phyloP scores from a whole-genome alignment of 805 yeast species.

The Maudiozyma pseudohumilis region DNA sequence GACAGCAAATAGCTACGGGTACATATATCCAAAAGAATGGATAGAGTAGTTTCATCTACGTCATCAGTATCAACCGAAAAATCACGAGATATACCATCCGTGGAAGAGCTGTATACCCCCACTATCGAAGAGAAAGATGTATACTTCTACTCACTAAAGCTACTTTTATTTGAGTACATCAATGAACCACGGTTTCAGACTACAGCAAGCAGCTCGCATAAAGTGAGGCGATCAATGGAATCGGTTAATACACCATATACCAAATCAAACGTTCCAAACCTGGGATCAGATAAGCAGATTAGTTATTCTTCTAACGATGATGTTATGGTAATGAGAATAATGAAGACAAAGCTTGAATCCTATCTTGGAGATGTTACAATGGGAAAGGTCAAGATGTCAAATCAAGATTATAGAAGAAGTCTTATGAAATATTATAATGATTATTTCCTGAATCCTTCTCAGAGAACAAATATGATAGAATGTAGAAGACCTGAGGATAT shows the following conservation, averaged over 20 bases:
- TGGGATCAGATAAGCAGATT: neutral
- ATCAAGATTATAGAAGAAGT: conserved; percentile 45
- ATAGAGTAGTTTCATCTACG: conserved; percentile 8
- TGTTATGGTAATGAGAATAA: neutral
- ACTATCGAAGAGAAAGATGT: conserved; percentile 20
- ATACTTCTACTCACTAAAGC: conserved; percentile 45
- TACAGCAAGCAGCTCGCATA: neutral
- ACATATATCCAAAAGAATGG: conserved; percentile 6
- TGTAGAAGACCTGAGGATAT: conserved; percentile 35
- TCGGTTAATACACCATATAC: too few species aligned
- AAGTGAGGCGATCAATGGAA: neutral
- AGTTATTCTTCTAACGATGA: conserved; percentile 2
- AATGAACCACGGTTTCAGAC: conserved; percentile 53
- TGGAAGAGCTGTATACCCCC: conserved; percentile 5
- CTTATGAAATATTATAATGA: conserved; percentile 56
- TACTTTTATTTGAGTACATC: conserved; percentile 48
- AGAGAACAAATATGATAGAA: conserved; percentile 22
- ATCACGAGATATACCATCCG: neutral
- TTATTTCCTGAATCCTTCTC: conserved; percentile 36
- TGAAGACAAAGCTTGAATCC: conserved; percentile 27
- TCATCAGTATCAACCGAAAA: conserved; percentile 7
- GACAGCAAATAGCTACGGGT: too few species aligned
- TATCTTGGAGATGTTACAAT: conserved; percentile 39
- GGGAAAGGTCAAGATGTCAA: conserved; percentile 27
- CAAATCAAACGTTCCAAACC: too few species aligned